Conservation (phyloP, 1,284 basidiomycete species). For the Golubevia pallescens region DNA sequence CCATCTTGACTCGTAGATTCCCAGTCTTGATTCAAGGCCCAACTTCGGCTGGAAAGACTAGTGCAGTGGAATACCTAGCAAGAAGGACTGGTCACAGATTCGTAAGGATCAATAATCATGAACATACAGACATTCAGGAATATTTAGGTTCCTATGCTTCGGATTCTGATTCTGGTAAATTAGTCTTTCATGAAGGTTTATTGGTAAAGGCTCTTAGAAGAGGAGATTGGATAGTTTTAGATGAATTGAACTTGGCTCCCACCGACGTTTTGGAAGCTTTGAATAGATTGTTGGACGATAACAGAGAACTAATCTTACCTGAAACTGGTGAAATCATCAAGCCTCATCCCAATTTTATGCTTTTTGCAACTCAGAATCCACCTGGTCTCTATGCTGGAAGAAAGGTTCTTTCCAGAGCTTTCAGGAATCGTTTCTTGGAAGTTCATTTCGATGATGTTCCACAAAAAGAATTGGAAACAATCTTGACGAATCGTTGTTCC, state of each 20-base stretch:
- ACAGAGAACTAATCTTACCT: conserved; percentile 92
- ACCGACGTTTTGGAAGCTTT: conserved; percentile 97
- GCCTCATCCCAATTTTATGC: conserved; percentile 95
- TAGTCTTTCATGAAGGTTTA: conserved; percentile 87
- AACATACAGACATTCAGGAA: conserved; percentile 97
- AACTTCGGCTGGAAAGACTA: conserved; percentile 96
- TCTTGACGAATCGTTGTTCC: conserved; percentile 66
- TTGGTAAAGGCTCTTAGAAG: conserved; percentile 88
- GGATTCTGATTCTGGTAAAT: conserved; percentile 86
- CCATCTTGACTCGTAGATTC: conserved; percentile 85
- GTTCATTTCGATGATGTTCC: conserved; percentile 98
- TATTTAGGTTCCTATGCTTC: conserved; percentile 97
- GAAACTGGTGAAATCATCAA: conserved; percentile 94
- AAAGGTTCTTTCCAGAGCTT: conserved; percentile 92
- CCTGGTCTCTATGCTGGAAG: conserved; percentile 96
- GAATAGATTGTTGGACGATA: conserved; percentile 95
- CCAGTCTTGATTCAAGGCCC: conserved; percentile 98
- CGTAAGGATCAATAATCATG: conserved; percentile 99
- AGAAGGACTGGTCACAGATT: conserved; percentile 91
- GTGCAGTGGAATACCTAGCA: conserved; percentile 94
- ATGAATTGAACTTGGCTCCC: conserved; percentile 96
- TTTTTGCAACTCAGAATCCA: conserved; percentile 98
- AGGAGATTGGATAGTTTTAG: conserved; percentile 97
- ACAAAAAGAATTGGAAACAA: conserved; percentile 88
- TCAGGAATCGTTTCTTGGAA: conserved; percentile 97